Conservation (phyloP, 202 grass and related monocot genomes). For the Setaria italica region DNA sequence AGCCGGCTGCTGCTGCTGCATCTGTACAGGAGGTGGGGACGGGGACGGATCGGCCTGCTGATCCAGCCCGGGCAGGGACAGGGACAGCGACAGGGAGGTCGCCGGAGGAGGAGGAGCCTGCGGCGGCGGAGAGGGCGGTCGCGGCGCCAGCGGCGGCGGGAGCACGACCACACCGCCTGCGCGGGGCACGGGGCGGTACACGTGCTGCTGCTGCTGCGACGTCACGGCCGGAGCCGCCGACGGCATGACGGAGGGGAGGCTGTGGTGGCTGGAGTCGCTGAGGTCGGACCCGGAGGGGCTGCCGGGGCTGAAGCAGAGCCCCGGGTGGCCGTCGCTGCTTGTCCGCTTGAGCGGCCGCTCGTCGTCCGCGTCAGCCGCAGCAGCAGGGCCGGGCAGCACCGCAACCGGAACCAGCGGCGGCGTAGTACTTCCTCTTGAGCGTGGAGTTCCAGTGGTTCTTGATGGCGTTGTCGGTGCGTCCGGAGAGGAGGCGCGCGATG, state of each 20-base stretch:
- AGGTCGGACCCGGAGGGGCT: constrained; percentile 73
- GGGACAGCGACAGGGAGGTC: constrained; percentile 76
- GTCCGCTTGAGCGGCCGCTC: constrained; percentile 67
- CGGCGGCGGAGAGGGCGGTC: not conserved
- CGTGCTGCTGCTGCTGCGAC: constrained; percentile 39
- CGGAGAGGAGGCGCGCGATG: constrained; percentile 74
- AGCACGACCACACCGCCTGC: constrained; percentile 51
- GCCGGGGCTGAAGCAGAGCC: constrained; percentile 58
- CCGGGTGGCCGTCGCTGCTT: constrained; percentile 58
- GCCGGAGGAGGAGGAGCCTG: constrained; percentile 28
- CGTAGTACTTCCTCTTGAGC: constrained; percentile 69
- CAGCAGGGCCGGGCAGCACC: not conserved
- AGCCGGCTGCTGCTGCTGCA: not conserved
- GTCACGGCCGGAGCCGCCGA: constrained; percentile 7
- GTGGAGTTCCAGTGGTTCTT: constrained; percentile 99
- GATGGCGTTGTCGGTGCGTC: constrained; percentile 97
- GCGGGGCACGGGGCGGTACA: constrained; percentile 65
- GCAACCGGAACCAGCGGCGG: accelerated
- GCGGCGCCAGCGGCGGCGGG: constrained; percentile 27
- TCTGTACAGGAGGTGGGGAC: not conserved
- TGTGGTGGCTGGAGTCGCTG: constrained; percentile 76
- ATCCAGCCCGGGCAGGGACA: constrained; percentile 69
- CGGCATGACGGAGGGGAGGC: constrained; percentile 51
- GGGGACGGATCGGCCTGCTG: constrained; percentile 2
- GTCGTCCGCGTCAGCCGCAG: not conserved